Percentiles rank a stretch among this genome's conserved stretches.
phyloP scores from a whole-genome alignment of 257 asterid species.

The Rauvolfia tetraphylla region DNA sequence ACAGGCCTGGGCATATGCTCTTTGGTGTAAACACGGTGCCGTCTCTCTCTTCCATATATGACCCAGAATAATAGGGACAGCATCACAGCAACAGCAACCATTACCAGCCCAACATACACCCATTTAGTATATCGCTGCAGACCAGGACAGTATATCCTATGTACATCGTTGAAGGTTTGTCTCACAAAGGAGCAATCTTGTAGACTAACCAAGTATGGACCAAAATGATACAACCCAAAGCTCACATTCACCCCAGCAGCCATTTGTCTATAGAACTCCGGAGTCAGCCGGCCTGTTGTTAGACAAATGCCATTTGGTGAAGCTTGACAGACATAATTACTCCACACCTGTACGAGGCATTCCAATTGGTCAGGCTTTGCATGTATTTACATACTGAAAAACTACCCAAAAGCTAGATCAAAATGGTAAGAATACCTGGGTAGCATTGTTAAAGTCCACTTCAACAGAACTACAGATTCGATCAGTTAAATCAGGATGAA shows the following conservation, averaged over 20 bases:
- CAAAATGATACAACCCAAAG: constrained; percentile 54
- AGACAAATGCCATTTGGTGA: constrained; percentile 53
- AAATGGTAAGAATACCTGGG: constrained; percentile 43
- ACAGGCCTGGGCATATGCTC: constrained; percentile 28
- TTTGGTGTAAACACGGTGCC: constrained; percentile 66
- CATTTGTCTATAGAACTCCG: constrained; percentile 57
- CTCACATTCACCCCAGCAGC: constrained; percentile 64
- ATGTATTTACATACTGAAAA: not conserved
- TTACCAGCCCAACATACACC: constrained; percentile 61
- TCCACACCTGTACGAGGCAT: constrained; percentile 55
- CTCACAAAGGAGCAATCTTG: constrained; percentile 74
- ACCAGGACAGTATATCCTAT: constrained; percentile 51
- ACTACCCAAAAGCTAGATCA: not conserved
- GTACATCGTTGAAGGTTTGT: constrained; percentile 54
- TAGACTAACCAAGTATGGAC: constrained; percentile 65
- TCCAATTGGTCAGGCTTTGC: not conserved
- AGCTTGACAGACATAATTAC: constrained; percentile 55
- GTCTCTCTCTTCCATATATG: constrained; percentile 76
- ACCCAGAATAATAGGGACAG: constrained; percentile 78
- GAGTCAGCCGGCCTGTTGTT: constrained; percentile 77
- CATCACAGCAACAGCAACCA: constrained; percentile 72
- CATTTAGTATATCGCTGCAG: constrained; percentile 46
- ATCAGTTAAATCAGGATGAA: constrained; percentile 51
- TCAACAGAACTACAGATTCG: constrained; percentile 60
- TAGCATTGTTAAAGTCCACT: constrained; percentile 68